phyloP scores from a whole-genome alignment of 202 grass and related monocot species.

The Brachypodium distachyon region DNA sequence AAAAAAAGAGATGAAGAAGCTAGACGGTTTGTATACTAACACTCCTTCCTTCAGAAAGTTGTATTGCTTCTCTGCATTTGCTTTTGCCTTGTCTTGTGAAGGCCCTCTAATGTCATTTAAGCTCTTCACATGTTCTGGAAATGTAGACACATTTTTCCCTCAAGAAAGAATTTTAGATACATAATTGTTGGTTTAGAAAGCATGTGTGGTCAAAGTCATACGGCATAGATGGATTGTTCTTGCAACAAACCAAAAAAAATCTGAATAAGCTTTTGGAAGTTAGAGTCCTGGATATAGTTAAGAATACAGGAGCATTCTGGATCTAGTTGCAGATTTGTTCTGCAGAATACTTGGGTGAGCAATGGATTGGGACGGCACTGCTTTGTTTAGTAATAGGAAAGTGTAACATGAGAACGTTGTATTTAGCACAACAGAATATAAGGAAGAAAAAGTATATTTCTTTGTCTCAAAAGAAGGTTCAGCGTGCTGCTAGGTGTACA shows the following conservation, averaged over 20 bases:
- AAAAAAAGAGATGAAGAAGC: conserved; percentile 94
- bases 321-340: background rate
- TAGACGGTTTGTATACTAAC: conserved; percentile 56
- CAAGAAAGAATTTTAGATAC: no score
- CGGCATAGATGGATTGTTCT: background rate
- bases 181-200: background rate
- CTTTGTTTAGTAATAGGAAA: background rate
- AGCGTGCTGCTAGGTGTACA: conserved; percentile 7
- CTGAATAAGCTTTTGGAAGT: background rate
- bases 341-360: background rate
- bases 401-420: conserved; percentile 14
- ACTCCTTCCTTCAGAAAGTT: background rate
- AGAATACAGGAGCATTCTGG: background rate
- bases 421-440: background rate
- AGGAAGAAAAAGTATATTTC: conserved; percentile 1
- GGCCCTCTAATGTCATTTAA: background rate
- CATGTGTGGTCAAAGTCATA: background rate
- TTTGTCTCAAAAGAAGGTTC: conserved; percentile 15
- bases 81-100: background rate
- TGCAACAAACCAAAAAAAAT: background rate
- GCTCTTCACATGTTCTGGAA: background rate
- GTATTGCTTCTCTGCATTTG: background rate
- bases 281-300: conserved; percentile 1
- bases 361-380: background rate
- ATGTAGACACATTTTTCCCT: background rate